phyloP scores from a whole-genome alignment of 176 grass and related monocot species.

The Musa schizocarpa region DNA sequence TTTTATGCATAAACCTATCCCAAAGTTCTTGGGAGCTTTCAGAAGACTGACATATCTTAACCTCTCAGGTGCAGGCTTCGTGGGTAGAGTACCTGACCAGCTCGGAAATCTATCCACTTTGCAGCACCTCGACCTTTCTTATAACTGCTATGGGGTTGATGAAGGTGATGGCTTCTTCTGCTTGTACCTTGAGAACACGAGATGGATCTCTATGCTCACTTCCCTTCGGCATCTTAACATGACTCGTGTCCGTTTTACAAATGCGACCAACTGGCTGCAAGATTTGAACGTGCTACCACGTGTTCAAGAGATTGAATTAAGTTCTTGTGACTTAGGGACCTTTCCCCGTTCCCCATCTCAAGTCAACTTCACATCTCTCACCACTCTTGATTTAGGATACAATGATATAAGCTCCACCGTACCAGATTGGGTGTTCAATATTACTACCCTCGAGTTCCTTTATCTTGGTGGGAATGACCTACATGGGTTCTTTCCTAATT shows the following conservation, averaged over 20 bases:
- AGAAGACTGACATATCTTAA: no score
- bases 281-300: not conserved
- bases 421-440: no score
- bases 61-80: no score
- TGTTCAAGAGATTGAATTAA: not conserved
- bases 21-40: no score
- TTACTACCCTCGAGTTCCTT: no score
- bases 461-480: no score
- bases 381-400: not conserved
- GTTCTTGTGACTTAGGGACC: not conserved
- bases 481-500: no score
- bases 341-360: not conserved
- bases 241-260: not conserved
- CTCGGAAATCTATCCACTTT: not conserved
- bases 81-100: no score
- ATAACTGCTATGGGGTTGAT: not conserved
- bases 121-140: not conserved
- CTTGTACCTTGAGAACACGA: not conserved
- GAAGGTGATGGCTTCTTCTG: not conserved
- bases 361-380: not conserved
- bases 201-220: not conserved
- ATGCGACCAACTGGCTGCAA: not conserved
- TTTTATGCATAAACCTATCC: no score
- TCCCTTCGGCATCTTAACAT: not conserved
- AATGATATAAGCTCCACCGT: no score